These are phyloP conservation scores for Ophioceras dolichostomum DNA, from an alignment of 2,329 filamentous ascomycete species.

Conservation along the genomic window DNA sequence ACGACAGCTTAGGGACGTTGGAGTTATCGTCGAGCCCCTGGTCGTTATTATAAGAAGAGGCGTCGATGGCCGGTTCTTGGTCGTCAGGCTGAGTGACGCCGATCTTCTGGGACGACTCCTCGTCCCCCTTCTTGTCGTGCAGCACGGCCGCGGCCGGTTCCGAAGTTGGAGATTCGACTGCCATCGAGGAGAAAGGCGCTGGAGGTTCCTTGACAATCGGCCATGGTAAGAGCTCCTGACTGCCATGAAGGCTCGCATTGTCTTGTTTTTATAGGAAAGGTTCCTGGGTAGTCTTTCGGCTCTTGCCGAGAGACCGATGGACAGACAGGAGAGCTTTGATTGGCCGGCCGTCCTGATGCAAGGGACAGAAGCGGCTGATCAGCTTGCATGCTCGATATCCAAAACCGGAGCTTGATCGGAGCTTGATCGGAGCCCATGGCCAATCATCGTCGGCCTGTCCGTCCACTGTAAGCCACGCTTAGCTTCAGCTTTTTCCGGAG, in stretches of 20 bases:
- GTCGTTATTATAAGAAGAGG: slow-evolving; percentile 3
- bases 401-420: no score
- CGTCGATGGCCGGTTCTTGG: background rate
- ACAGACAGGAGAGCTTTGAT: slow-evolving; percentile 7
- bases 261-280: background rate
- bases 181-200: slow-evolving; percentile 1
- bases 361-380: background rate
- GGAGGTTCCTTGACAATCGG: background rate
- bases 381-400: no score
- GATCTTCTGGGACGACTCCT: slow-evolving; percentile 2
- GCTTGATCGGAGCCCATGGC: no score
- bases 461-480: no score
- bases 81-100: background rate
- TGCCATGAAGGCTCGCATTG: background rate
- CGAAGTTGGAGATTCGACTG: background rate
- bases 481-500: no score
- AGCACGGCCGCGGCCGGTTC: slow-evolving; percentile 2
- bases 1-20: slow-evolving; percentile 16
- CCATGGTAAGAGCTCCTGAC: background rate
- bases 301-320: slow-evolving; percentile 5
- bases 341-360: slow-evolving; percentile 1
- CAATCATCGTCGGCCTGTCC: no score
- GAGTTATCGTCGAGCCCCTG: slow-evolving; percentile 13
- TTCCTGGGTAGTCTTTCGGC: background rate
- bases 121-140: slow-evolving; percentile 2